Evolutionary conservation across 2,329 filamentous ascomycete species (phyloP), one percentile per base, ranked within the genome.

Genomic region (Arthrobotrys iridis): DNA sequence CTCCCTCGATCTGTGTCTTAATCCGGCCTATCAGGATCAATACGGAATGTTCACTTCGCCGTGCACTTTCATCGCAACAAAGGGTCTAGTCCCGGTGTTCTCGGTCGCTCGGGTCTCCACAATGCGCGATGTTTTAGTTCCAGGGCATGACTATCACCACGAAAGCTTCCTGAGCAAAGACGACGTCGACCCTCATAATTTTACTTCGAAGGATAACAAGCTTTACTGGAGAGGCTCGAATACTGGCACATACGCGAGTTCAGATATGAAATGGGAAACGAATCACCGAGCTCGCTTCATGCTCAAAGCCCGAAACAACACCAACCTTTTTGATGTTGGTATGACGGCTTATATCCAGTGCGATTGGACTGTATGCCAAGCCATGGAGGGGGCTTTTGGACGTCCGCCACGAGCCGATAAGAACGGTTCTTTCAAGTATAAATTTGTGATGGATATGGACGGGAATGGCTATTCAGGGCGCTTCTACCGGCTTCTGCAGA

Each of bases 391-490:
- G 13, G 37, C 30, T 10, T 15, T 59, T n/a, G 55, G 55, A 24
- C 30, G 13, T 6, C 33, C 55, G 7, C 55, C 55, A 40, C 41
- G 55, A 30, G 55, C 33, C 22, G 22, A 24, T 11, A 40, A 59
- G 7, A 26, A 28, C 5, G 35, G 7, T 8, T 59, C 55, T 30
- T 59, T 59, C 55, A 28, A 28, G 13, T 59, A 59, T 28, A 59
- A 59, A 59, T 59, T 59, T 11, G 55, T 59, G 8, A 59, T 59
- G 55, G 55, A 59, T 43, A 43, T 59, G 55, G 55, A 59, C 8
- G 55, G 55, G 13, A 59, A 59, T 41, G 55, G 55, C n/a, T 59
- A 59, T 20, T 59, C 55, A 10, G 55, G 55, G 18, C 55, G 55
- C 6, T 59, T 40, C 22, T 59, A 59, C 13, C 30, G 55, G 24